Conservation (phyloP, 345 rosid genomes). For the Euphorbia peplus region DNA sequence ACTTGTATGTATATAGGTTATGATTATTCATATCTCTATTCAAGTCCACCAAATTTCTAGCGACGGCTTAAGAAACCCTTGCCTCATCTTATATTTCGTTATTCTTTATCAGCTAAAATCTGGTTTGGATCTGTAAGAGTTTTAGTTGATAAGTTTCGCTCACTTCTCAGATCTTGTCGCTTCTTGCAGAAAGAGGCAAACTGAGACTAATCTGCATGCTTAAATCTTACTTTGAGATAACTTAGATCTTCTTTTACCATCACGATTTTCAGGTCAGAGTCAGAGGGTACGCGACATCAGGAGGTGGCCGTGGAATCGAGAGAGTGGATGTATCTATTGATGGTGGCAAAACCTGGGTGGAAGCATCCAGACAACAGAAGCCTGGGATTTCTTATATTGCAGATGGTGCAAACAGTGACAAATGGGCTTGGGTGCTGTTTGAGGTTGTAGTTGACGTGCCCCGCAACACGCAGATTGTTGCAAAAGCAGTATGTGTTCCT, state of each 20-base stretch:
- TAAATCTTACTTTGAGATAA: neutral
- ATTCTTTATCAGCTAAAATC: neutral
- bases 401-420: slow-evolving; percentile 61
- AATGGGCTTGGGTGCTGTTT: slow-evolving; percentile 98
- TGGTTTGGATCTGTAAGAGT: slow-evolving; percentile 4
- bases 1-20: neutral
- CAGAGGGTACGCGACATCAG: slow-evolving; percentile 84
- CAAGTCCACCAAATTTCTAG: neutral
- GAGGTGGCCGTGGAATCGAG: slow-evolving; percentile 99
- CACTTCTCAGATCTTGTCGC: neutral
- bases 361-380: slow-evolving; percentile 75
- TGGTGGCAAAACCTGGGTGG: slow-evolving; percentile 90
- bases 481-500: slow-evolving; percentile 68
- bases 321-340: slow-evolving; percentile 85
- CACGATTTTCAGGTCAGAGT: slow-evolving; percentile 52
- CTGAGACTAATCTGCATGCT: neutral
- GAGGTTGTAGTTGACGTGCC: slow-evolving; percentile 61
- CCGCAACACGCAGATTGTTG: slow-evolving; percentile 57
- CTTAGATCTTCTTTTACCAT: slow-evolving; percentile 5
- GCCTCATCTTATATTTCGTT: neutral
- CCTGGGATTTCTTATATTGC: slow-evolving; percentile 53
- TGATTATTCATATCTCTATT: neutral
- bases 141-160: neutral
- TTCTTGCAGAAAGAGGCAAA: neutral
- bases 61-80: neutral